These are phyloP conservation scores for Radiomyces spectabilis DNA, from an alignment of 192 early-diverging fungal genomes.

Conservation along the genomic window DNA sequence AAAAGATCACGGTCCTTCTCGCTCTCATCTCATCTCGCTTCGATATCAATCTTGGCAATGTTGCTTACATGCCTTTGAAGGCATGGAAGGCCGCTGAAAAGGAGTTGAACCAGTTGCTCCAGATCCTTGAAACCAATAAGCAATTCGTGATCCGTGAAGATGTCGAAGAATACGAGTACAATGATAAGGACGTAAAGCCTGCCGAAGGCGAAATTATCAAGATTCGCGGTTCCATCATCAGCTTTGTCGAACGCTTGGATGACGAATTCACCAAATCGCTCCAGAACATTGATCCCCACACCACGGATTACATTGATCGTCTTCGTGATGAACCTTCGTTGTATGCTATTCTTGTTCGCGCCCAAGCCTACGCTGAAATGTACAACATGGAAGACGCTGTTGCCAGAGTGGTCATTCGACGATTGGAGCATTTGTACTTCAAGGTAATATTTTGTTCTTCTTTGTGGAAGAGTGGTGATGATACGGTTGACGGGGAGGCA, in stretches of 20 bases:
- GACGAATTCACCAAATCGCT: conserved; percentile 96
- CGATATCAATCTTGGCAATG: conserved; percentile 61
- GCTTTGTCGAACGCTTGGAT: conserved; percentile 89
- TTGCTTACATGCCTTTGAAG: conserved; percentile 67
- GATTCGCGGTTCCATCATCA: conserved; percentile 79
- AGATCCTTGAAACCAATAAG: conserved; percentile 68
- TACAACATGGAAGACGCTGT: conserved; percentile 47
- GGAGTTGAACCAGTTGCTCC: conserved; percentile 73
- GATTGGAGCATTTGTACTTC: conserved; percentile 96
- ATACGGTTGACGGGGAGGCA: no score
- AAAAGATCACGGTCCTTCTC: conserved; percentile 78
- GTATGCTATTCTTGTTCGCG: conserved; percentile 83
- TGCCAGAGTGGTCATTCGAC: conserved; percentile 73
- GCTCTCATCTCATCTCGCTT: conserved; percentile 84
- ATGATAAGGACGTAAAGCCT: conserved; percentile 47
- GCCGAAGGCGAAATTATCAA: conserved; percentile 43
- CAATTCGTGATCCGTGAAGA: conserved; percentile 64
- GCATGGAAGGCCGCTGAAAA: conserved; percentile 72
- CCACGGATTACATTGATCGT: conserved; percentile 92
- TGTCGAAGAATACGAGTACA: conserved; percentile 59
- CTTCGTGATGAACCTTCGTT: conserved; percentile 83
- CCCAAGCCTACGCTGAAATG: conserved; percentile 82
- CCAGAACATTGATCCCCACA: conserved; percentile 95
- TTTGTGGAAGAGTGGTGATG: no score
- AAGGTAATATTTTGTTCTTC: conserved; percentile 43